Conservation (phyloP, 441 rosid genomes). For the Rhodomyrtus psidioides region DNA sequence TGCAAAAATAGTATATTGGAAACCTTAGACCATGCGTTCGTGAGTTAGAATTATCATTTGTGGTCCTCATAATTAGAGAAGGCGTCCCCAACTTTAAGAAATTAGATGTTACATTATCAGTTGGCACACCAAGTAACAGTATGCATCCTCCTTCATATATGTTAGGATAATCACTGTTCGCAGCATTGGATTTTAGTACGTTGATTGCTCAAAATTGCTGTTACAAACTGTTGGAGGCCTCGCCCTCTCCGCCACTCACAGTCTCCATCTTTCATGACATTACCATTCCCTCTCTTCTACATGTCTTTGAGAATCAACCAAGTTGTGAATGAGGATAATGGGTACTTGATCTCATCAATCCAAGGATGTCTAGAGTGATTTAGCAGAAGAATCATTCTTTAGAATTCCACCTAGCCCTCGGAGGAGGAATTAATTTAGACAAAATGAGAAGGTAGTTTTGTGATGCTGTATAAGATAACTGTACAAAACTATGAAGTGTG, state of each 20-base stretch:
- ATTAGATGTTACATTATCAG: background rate
- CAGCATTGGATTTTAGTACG: background rate
- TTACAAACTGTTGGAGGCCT: background rate
- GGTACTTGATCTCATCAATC: background rate
- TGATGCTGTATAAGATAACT: background rate
- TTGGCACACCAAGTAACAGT: background rate
- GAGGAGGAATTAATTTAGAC: background rate
- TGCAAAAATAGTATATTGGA: background rate
- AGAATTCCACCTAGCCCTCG: background rate
- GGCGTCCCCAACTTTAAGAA: background rate
- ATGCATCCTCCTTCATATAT: background rate
- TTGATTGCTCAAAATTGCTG: background rate
- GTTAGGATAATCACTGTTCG: background rate
- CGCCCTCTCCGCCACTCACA: background rate
- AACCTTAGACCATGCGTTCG: background rate
- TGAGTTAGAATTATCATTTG: background rate
- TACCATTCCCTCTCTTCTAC: background rate
- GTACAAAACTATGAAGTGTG: background rate
- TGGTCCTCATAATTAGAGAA: background rate
- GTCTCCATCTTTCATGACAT: background rate
- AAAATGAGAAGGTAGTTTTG: background rate
- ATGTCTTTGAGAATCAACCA: background rate
- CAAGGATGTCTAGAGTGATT: background rate
- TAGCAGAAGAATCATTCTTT: background rate
- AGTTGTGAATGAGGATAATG: background rate